Conservation (phyloP, 192 early-diverging fungal species). For the Backusella westeae region DNA sequence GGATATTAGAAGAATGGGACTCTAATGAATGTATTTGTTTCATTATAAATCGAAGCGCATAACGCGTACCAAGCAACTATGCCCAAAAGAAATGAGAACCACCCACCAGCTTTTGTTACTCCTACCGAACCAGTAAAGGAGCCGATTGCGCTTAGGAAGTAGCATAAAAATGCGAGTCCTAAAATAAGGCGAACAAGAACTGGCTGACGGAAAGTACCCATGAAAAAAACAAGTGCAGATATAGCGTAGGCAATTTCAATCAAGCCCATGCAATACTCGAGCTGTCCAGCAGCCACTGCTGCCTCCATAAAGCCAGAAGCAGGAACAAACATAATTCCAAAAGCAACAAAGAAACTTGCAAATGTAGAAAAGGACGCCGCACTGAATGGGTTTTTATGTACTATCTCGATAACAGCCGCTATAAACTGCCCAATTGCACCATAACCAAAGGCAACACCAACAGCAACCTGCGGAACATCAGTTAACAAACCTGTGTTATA, state of each 20-base stretch:
- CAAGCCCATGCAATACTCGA: neutral
- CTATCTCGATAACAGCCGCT: slow-evolving; percentile 10
- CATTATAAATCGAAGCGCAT: slow-evolving; percentile 11
- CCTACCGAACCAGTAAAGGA: neutral
- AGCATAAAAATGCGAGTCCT: slow-evolving; percentile 15
- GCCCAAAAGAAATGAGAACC: slow-evolving; percentile 19
- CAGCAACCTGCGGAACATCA: slow-evolving; percentile 14
- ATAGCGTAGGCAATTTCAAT: slow-evolving; percentile 16
- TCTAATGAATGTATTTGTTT: slow-evolving; percentile 7
- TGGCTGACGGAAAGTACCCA: slow-evolving; percentile 25
- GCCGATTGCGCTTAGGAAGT: slow-evolving; percentile 12
- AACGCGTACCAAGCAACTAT: slow-evolving; percentile 22
- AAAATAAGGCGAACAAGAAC: slow-evolving; percentile 10
- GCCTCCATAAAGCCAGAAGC: slow-evolving; percentile 8
- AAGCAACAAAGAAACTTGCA: slow-evolving; percentile 28
- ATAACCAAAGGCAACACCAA: slow-evolving; percentile 22
- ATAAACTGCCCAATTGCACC: slow-evolving; percentile 21
- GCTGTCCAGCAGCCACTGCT: neutral
- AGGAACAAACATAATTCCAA: slow-evolving; percentile 25
- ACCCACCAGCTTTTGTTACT: slow-evolving; percentile 17
- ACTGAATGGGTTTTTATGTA: slow-evolving; percentile 20
- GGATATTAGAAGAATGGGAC: slow-evolving; percentile 13
- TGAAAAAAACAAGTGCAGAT: slow-evolving; percentile 19
- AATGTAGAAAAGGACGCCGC: slow-evolving; percentile 17
- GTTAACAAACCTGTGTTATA: slow-evolving; percentile 18